Evolutionary conservation across 257 asterid genomes (phyloP).

Genomic region (Plantago ovata): DNA sequence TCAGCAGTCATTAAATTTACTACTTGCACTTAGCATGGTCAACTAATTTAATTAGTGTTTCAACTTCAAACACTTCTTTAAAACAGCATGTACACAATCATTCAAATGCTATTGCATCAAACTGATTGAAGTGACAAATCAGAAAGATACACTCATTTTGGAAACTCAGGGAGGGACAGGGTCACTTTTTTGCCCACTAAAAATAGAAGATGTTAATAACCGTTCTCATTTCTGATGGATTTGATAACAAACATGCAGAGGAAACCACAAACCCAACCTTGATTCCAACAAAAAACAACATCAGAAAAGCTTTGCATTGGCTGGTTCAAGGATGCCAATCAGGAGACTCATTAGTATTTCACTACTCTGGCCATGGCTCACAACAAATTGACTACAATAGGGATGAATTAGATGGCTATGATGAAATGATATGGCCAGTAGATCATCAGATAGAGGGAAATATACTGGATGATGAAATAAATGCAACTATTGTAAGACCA

Average conservation of each 20-base stretch:
- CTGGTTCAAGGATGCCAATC: slow-evolving; percentile 51
- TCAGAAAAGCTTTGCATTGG: slow-evolving; percentile 52
- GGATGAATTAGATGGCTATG: slow-evolving; percentile 58
- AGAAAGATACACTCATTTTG: no score
- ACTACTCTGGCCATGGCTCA: slow-evolving; percentile 63
- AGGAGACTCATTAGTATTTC: slow-evolving; percentile 61
- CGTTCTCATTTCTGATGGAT: slow-evolving; percentile 15
- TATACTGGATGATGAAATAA: slow-evolving; percentile 61
- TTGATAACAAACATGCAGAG: slow-evolving; percentile 31
- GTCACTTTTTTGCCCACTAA: no score
- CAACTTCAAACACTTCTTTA: background rate
- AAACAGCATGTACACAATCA: background rate
- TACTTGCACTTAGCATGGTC: slow-evolving; percentile 1
- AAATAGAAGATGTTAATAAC: no score
- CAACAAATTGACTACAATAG: slow-evolving; percentile 30
- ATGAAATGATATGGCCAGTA: slow-evolving; percentile 51
- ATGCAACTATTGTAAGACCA: slow-evolving; percentile 52
- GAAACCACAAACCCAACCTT: slow-evolving; percentile 38
- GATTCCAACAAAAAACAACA: slow-evolving; percentile 52
- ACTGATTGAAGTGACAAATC: background rate
- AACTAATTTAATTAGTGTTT: background rate
- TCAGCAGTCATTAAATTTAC: background rate
- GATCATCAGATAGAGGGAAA: slow-evolving; percentile 45
- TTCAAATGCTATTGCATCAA: background rate
- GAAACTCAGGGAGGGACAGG: background rate